Base-by-base conservation (phyloP, 169 alveolate species). In the Cryptosporidium xiaoi region DNA sequence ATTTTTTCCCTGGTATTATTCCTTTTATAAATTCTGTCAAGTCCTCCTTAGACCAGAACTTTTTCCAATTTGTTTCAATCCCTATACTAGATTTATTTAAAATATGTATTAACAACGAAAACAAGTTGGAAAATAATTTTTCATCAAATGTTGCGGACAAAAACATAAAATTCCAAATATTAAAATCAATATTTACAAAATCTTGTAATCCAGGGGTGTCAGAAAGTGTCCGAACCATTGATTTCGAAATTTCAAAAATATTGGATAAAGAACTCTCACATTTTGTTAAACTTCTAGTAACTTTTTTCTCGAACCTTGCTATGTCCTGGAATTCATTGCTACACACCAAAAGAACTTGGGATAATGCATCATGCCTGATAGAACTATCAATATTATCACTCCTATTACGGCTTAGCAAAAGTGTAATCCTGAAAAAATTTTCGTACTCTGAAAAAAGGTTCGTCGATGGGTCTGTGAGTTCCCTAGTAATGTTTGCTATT, bases 21-120 rank as follows among this genome's bases (percentile, higher is more conserved):
- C 87, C 87, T 62, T 27, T 77, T 5, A 64, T 34, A 60, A 60
- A 77, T 36, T 77, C 87, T 5, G 7, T 33, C 36, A 60, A 66
- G 29, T 29, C 18, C 16, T 36, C 44, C 51, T 53, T 60, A 62
- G 36, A 20, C 87, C 87, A 77, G 3, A 46, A 12, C 27, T 20
- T 15, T 34, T 46, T 77, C 87, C 87, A 77, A 27, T 60, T 40
- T 18, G 40, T 1, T 34, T 77, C 51, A 18, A 77, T 31, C 33
- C 64, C 83, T n/a, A 16, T 51, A 10, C 16, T 51, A 3, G 83
- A 48, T 15, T 24, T 27, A 27, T 55, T 53, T 12, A 69, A 48
- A 69, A 51, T 51, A 15, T 44, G 18, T 29, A 69, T 8, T 15
- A 51, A 8, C 18, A 64, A 2, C n/a, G 33, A 69, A 27, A 69